Percentiles rank a stretch among this genome's conserved stretches.
Evolutionary conservation across 352 stramenopile genomes (phyloP).

Genomic region (Globisporangium takayamanum): DNA sequence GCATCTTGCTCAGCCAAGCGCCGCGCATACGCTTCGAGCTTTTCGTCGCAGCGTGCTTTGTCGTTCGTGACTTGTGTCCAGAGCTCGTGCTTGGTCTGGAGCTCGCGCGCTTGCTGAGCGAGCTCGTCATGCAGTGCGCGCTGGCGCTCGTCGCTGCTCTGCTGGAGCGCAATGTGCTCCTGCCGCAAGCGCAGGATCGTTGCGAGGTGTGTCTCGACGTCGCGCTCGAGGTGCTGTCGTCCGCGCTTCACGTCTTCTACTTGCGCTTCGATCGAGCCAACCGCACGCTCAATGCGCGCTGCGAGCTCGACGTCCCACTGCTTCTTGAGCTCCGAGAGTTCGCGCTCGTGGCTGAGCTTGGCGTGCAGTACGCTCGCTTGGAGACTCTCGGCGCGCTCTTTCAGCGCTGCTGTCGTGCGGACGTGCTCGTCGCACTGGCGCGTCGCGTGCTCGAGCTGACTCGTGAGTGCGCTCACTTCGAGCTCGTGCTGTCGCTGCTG

Average conservation of each 20-base stretch:
- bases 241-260: slow-evolving; percentile 60
- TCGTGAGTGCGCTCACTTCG: slow-evolving; percentile 28
- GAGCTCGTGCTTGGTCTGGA: slow-evolving; percentile 37
- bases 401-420: slow-evolving; percentile 18
- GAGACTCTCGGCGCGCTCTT: slow-evolving; percentile 38
- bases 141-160: slow-evolving; percentile 31
- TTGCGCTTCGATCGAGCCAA: slow-evolving; percentile 51
- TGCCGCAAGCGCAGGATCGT: slow-evolving; percentile 47
- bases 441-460: slow-evolving; percentile 32
- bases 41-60: slow-evolving; percentile 33
- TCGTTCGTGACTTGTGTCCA: slow-evolving; percentile 26
- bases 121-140: slow-evolving; percentile 24
- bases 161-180: slow-evolving; percentile 47
- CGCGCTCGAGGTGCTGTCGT: slow-evolving; percentile 45
- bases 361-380: slow-evolving; percentile 42
- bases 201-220: slow-evolving; percentile 58
- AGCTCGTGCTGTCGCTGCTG: slow-evolving; percentile 38
- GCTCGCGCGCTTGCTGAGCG: slow-evolving; percentile 30
- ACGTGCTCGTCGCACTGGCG: slow-evolving; percentile 35
- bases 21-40: slow-evolving; percentile 27
- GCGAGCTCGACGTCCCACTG: slow-evolving; percentile 48
- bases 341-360: slow-evolving; percentile 51
- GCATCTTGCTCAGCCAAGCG: slow-evolving; percentile 36
- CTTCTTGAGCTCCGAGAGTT: slow-evolving; percentile 38
- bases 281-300: slow-evolving; percentile 47